Base-by-base conservation (phyloP, 208 protist species). In the Crithidia fasciculata region DNA sequence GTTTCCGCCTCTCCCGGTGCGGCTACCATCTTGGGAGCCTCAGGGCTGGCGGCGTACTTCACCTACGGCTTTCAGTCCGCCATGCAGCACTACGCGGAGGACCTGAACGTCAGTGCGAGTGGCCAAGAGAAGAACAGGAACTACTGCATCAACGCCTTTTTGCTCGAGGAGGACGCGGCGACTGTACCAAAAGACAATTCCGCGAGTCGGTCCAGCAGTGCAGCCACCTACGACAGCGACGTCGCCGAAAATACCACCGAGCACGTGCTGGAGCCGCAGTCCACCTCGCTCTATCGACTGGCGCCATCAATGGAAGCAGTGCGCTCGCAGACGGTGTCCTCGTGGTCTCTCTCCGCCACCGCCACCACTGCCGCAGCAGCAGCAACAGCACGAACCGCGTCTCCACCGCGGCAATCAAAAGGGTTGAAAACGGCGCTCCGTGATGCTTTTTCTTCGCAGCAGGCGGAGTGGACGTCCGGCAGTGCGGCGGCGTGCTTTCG, bases 31-130 rank as follows among this genome's bases (percentile, higher is more conserved):
- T 44, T 60, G 39, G 36, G 47, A 16, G 60, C 18, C 1, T 79
- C 74, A 13, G 59, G 44, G 5, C 66, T 73, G 7, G 47, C 18
- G 0, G 74, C 72, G 43, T 72, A 57, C 47, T 79, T 79, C 53
- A 69, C 74, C 44, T 73, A 79, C 54, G 74, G 74, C 45, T 9
- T 73, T 40, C 74, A 79, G 50, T 57, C 74, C 7, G 57, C 74
- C 7, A 50, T 73, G 67, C 55, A 47, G 13, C 61, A 79, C 67
- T 69, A 79, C 66, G 53, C 52, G 5, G 53, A 68, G 4, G 61
- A 68, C 54, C 52, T 79, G 28, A 28, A 28, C 28, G 28, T 28
- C 28, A 28, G 28, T 28, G 28, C 28, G 28, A 28, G 28, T 28
- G 28, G 28, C 28, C 28, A 28, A 28, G 28, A 28, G 28, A 28